phyloP scores from a whole-genome alignment of 495 filamentous ascomycete species.

The Podospora anserina region DNA sequence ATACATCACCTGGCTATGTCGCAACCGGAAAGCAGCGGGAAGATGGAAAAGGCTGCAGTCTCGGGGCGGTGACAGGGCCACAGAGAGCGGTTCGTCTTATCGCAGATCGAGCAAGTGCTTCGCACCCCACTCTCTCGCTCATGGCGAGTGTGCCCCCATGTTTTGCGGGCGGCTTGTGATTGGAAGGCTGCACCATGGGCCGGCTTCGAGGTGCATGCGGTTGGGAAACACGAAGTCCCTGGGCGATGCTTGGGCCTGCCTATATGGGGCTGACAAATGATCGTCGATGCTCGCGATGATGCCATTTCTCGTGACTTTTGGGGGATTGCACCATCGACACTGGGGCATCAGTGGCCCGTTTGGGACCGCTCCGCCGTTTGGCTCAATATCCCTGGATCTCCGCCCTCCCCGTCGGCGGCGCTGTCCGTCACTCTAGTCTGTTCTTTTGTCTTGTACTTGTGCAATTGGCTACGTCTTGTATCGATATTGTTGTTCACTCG shows the following conservation, averaged over 20 bases:
- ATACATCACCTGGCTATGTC: neutral
- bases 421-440: slow-evolving; percentile 21
- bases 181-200: slow-evolving; percentile 16
- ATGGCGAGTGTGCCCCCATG: slow-evolving; percentile 17
- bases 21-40: slow-evolving; percentile 1
- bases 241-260: slow-evolving; percentile 20
- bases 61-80: slow-evolving; percentile 18
- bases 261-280: slow-evolving; percentile 40
- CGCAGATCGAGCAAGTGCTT: slow-evolving; percentile 25
- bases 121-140: slow-evolving; percentile 20
- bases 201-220: slow-evolving; percentile 22
- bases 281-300: slow-evolving; percentile 34
- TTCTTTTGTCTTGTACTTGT: slow-evolving; percentile 6
- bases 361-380: slow-evolving; percentile 9
- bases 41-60: neutral
- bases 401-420: slow-evolving; percentile 31
- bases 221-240: slow-evolving; percentile 15
- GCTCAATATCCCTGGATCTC: slow-evolving; percentile 30
- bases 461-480: slow-evolving; percentile 24
- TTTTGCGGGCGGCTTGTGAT: slow-evolving; percentile 25
- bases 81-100: slow-evolving; percentile 25
- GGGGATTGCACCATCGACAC: slow-evolving; percentile 37
- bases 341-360: slow-evolving; percentile 28
- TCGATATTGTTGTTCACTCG: slow-evolving; percentile 22
- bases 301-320: slow-evolving; percentile 42